Evolutionary conservation across 1,284 basidiomycete genomes (phyloP), one percentile per base, ranked within the genome.

Genomic region (Sporisorium exsertum): DNA sequence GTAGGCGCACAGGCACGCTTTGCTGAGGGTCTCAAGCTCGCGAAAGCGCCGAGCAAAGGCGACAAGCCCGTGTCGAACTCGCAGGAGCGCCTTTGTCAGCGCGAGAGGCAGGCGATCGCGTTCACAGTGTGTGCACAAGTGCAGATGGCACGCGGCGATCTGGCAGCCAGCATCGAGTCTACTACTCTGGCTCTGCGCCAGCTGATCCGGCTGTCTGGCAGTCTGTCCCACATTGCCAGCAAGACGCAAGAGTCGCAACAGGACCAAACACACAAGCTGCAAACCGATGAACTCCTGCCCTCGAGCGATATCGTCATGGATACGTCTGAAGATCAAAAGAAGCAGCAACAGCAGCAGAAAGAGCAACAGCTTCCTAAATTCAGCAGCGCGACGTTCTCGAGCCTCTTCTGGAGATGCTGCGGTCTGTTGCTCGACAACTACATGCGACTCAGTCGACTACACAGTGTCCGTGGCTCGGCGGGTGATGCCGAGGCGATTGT

Each of bases 401-500:
- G 64, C 52, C 58, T 76, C 27, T 72, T 67, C 53, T 71, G 73
- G 73, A 60, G 68, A 33, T 43, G 59, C 26, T 60, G 72, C 32
- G 51, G 60, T 35, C 45, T 65, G 9, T 57, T 77, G 13, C 42
- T 73, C 27, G 45, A 64, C 16, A 51, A 43, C 5, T 82, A 80
- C 54, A 46, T 67, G 43, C 60, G 54, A 6, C 59, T 82, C 45
- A 76, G 75, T 27, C 58, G 45, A 18, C 32, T 82, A 43, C 73
- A 83, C 43, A 69, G 74, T n/a, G 24, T 58, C 22, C 81, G 83
- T 20, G 83, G 83, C 35, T 77, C 77, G 10, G 77, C 69, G 7
- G 53, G 70, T 8, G 81, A 85, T 32, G 81, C 83, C 3, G 79
- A 79, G n/a, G 71, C 72, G 2, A 76, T 80, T 58, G 81, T 75